A percentile compares a stretch with the other conserved stretches of the same genome.
Conservation (phyloP, 495 filamentous ascomycete species). For the Annulohypoxylon nitens region DNA sequence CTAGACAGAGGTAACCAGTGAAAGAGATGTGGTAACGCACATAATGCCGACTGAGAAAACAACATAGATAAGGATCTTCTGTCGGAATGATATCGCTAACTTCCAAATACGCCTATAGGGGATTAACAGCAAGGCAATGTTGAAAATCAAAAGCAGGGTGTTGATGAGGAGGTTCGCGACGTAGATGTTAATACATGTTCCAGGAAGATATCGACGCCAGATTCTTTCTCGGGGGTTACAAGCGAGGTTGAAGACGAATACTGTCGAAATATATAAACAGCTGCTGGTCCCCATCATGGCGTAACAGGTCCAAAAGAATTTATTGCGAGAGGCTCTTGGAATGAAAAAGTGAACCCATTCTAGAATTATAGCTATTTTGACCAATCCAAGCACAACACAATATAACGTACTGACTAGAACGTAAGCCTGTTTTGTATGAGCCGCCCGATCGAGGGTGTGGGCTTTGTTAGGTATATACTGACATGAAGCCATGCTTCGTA, state of each 20-base stretch:
- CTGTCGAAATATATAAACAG: constrained; percentile 3
- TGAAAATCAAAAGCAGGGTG: not conserved
- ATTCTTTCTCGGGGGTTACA: not conserved
- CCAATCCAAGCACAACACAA: not conserved
- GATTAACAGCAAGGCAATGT: not conserved
- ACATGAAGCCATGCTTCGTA: not conserved
- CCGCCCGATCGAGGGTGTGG: not conserved
- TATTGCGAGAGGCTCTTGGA: constrained; percentile 5
- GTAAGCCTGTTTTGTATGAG: not conserved
- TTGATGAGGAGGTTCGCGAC: not conserved
- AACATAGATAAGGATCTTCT: not conserved
- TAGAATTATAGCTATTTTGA: constrained; percentile 3
- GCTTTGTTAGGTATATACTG: not conserved
- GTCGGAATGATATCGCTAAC: not conserved
- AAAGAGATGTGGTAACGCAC: not conserved
- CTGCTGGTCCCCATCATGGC: not conserved
- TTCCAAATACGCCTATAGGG: constrained; percentile 6
- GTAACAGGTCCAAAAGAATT: constrained; percentile 6
- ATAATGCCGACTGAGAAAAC: constrained; percentile 6
- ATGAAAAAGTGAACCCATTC: constrained; percentile 9
- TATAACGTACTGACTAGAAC: not conserved
- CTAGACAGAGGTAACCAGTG: not conserved
- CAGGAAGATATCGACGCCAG: not conserved
- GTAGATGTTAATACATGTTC: not conserved
- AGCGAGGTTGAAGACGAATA: not conserved